Percentiles rank a stretch among this genome's conserved stretches.
phyloP scores from a whole-genome alignment of 768 basidiomycete genomes.

The Podaxis rugospora region DNA sequence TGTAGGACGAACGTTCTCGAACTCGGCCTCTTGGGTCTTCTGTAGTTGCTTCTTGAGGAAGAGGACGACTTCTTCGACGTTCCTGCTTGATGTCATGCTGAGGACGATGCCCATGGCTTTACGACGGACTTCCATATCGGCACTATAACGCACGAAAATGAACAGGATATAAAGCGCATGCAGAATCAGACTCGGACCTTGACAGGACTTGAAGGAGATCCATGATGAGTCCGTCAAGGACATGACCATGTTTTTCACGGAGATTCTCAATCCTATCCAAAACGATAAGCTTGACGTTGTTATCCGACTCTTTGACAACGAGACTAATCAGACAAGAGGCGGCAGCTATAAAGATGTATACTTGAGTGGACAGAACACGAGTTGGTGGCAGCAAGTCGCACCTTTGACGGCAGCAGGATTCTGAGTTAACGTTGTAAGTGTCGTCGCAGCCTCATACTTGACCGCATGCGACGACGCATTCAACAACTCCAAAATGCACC shows the following conservation, averaged over 20 bases:
- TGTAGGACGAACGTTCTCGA: constrained; percentile 68
- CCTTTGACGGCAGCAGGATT: constrained; percentile 96
- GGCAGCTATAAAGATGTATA: constrained; percentile 52
- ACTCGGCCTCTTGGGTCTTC: constrained; percentile 86
- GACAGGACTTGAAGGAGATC: constrained; percentile 90
- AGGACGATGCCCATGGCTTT: constrained; percentile 89
- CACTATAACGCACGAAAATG: constrained; percentile 36
- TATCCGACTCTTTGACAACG: constrained; percentile 93
- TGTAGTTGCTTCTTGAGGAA: constrained; percentile 99
- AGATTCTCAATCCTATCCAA: constrained; percentile 85
- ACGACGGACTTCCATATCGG: constrained; percentile 93
- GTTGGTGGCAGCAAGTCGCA: constrained; percentile 21
- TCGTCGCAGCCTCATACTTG: constrained; percentile 96
- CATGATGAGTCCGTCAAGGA: constrained; percentile 91
- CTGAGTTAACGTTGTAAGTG: constrained; percentile 89
- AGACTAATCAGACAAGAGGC: constrained; percentile 86
- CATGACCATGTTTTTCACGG: constrained; percentile 79
- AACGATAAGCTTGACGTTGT: constrained; percentile 98
- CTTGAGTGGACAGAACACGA: neutral
- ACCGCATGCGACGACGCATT: constrained; percentile 89
- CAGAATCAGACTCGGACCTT: constrained; percentile 38
- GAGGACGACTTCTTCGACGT: constrained; percentile 93
- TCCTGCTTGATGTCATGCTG: constrained; percentile 89
- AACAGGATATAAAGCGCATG: neutral
- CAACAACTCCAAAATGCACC: constrained; percentile 88